Percentiles rank a stretch among this genome's conserved stretches.
These are phyloP conservation scores for Vaccinium vitisidaea DNA, from an alignment of 148 eudicot genomes.

Conservation along the genomic window DNA sequence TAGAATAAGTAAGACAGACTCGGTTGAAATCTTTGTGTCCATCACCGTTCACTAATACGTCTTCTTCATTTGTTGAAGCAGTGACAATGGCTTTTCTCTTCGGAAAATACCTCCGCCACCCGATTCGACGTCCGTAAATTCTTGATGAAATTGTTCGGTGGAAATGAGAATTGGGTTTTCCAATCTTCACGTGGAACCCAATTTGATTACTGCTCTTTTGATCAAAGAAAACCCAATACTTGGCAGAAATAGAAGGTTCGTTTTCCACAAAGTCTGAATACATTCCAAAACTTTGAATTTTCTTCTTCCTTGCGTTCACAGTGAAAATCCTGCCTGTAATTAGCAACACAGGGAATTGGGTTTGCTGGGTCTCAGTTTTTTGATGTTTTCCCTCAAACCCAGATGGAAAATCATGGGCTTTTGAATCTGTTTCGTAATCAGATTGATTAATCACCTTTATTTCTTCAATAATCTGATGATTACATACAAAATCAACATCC, in stretches of 20 bases:
- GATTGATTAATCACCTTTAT: conserved; percentile 42
- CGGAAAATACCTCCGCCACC: conserved; percentile 29
- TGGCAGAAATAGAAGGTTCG: conserved; percentile 38
- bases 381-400: conserved; percentile 29
- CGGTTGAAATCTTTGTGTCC: conserved; percentile 49
- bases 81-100: conserved; percentile 37
- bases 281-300: conserved; percentile 15
- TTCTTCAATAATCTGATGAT: conserved; percentile 73
- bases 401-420: conserved; percentile 34
- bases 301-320: conserved; percentile 33
- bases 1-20: conserved; percentile 66
- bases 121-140: conserved; percentile 24
- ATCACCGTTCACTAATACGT: conserved; percentile 26
- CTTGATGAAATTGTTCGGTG: conserved; percentile 30
- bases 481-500: conserved; percentile 53
- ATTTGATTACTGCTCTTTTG: conserved; percentile 67
- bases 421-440: conserved; percentile 20
- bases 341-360: conserved; percentile 48
- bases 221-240: conserved; percentile 69
- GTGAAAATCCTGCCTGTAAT: conserved; percentile 58
- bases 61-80: conserved; percentile 41
- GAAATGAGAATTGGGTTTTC: conserved; percentile 42
- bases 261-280: conserved; percentile 17
- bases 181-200: conserved; percentile 73
- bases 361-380: conserved; percentile 18